Conservation (phyloP, 2,329 filamentous ascomycete genomes). For the Stachybotrys echinatus region DNA sequence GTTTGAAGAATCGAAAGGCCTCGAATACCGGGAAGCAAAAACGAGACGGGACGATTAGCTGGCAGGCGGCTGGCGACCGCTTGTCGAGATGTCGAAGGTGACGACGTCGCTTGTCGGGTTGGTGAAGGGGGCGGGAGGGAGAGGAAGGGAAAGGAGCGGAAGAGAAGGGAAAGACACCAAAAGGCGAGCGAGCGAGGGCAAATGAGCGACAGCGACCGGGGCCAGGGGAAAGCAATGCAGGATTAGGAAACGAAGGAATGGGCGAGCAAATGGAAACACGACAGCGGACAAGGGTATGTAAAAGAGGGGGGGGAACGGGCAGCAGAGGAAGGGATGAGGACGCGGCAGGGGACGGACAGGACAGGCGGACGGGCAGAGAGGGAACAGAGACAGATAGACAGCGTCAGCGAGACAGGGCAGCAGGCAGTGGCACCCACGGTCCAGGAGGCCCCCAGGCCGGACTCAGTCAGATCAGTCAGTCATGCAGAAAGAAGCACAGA, state of each 20-base stretch:
- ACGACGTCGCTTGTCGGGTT: constrained; percentile 27
- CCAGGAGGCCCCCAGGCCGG: too few species aligned
- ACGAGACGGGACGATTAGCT: background rate
- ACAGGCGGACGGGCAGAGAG: background rate
- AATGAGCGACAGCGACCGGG: background rate
- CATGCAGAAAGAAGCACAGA: background rate
- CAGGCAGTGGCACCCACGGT: too few species aligned
- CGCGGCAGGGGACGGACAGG: background rate
- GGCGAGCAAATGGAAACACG: background rate
- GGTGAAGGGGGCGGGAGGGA: constrained; percentile 18
- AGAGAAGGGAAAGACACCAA: constrained; percentile 16
- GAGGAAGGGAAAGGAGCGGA: constrained; percentile 16
- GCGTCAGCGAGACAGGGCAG: too few species aligned
- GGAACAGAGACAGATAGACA: too few species aligned
- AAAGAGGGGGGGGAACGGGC: background rate
- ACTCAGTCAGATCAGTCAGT: too few species aligned
- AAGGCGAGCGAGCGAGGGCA: background rate
- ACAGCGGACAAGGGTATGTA: background rate
- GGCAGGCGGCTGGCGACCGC: constrained; percentile 16
- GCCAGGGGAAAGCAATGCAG: background rate
- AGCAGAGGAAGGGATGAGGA: background rate
- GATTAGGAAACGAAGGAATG: constrained; percentile 1
- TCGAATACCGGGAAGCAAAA: background rate
- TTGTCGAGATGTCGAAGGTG: constrained; percentile 21
- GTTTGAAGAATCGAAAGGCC: background rate